Base-by-base conservation (phyloP, 345 rosid species). In the Arabidopsis suecica region DNA sequence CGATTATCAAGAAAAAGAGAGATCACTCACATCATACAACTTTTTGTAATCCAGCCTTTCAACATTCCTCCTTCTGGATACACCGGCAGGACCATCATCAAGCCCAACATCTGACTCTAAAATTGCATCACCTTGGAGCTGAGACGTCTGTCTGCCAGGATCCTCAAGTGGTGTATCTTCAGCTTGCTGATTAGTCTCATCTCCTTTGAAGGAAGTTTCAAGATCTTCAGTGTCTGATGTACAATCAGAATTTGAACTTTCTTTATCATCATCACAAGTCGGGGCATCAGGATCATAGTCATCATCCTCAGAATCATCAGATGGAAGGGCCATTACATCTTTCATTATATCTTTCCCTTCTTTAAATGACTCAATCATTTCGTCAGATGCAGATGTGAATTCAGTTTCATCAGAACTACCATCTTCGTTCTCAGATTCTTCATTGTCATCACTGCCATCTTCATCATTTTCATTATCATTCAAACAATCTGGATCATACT, bases 291-390 rank as follows among this genome's bases (percentile, higher is more conserved):
- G 97, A 75, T 90, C 81, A 83, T 41, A 90, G 66, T 90, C 88
- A 63, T 87, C 93, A 82, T 95, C 99, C 77, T 87, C 97, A 3
- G 99, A 90, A 82, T 90, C 98, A 72, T 95, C 99, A 65, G 96
- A 89, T 57, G 96, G 86, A 82, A 86, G 88, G 72, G 82, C 86
- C 73, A 76, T 48, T 42, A 78, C 34, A 44, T 69, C 76, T 8
- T 83, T 84, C 73, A 76, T 36, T 50, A 78, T 51, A 40, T 70
- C 76, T 22, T 76, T 83, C 41, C 84, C 77, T 11, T 73, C 72
- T 67, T 76, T 80, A 42, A 78, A 73, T 10, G 85, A 61, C 48
- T 71, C 82, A 80, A 73, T 81, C 68, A 70, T 70, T 58, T 84
- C 87, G 22, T 86, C 89, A 62, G 94, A 88, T 63, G 87, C 81